Conservation (phyloP, 352 stramenopile genomes). For the Globisporangium solare region DNA sequence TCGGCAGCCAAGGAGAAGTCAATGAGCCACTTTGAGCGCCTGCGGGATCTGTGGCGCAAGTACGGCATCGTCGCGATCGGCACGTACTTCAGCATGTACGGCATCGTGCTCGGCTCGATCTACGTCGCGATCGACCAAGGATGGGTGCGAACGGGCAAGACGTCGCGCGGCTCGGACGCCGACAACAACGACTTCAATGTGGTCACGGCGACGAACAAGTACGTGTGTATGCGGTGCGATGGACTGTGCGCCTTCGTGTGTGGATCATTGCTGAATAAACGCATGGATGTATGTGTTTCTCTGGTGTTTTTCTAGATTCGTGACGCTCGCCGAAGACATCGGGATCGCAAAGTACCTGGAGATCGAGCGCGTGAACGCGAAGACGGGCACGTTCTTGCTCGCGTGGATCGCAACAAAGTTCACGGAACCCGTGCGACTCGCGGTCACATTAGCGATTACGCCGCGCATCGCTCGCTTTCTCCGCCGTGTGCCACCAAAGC, state of each 20-base stretch:
- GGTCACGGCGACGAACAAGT: conserved; percentile 81
- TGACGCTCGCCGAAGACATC: conserved; percentile 62
- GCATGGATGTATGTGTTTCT: neutral
- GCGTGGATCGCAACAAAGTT: conserved; percentile 88
- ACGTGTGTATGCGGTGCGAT: conserved; percentile 12
- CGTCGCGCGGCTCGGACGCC: conserved; percentile 12
- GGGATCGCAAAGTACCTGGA: conserved; percentile 80
- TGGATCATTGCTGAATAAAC: neutral
- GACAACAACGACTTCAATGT: conserved; percentile 63
- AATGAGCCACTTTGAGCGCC: conserved; percentile 39
- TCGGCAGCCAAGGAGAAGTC: conserved; percentile 27
- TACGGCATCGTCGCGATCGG: conserved; percentile 80
- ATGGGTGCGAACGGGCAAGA: conserved; percentile 58
- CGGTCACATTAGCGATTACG: conserved; percentile 73
- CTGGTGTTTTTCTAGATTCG: conserved; percentile 29
- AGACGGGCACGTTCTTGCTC: conserved; percentile 76
- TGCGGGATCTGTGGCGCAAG: conserved; percentile 82
- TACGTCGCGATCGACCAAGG: conserved; percentile 81
- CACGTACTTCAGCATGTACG: conserved; percentile 82
- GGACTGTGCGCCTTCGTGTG: neutral
- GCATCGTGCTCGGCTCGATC: conserved; percentile 66
- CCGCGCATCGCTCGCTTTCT: conserved; percentile 72
- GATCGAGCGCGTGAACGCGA: conserved; percentile 72
- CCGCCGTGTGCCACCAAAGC: conserved; percentile 41
- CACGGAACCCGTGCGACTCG: conserved; percentile 75